Evolutionary conservation across 1,139 yeast species (phyloP).

Genomic region (Hansenula lynferdii): DNA sequence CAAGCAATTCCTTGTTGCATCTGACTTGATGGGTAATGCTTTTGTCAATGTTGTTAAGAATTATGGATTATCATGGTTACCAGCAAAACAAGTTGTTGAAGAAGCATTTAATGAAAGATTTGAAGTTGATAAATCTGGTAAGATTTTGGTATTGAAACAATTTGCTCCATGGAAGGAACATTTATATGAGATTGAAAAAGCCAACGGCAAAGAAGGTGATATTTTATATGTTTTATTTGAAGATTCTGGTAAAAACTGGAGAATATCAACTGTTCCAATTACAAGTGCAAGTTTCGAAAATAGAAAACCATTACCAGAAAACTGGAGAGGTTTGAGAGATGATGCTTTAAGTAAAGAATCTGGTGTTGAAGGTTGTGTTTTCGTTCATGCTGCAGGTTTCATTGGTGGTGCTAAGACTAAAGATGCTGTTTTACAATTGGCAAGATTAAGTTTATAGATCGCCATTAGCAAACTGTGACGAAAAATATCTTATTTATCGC

Average conservation of each 20-base stretch:
- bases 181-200: conserved; percentile 68
- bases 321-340: conserved; percentile 93
- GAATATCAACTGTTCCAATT: conserved; percentile 87
- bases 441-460: conserved; percentile 44
- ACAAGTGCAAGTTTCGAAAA: conserved; percentile 73
- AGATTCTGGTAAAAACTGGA: conserved; percentile 72
- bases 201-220: conserved; percentile 45
- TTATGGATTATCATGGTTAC: conserved; percentile 86
- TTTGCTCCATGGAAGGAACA: conserved; percentile 97
- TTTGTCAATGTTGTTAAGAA: conserved; percentile 65
- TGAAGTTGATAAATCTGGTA: conserved; percentile 57
- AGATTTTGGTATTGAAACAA: conserved; percentile 62
- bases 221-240: conserved; percentile 76
- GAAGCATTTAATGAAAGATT: conserved; percentile 57
- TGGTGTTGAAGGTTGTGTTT: conserved; percentile 82
- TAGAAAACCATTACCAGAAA: conserved; percentile 82
- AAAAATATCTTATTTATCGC: neutral
- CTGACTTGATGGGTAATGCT: conserved; percentile 76
- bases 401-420: conserved; percentile 88
- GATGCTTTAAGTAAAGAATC: conserved; percentile 65
- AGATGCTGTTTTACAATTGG: conserved; percentile 76
- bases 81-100: conserved; percentile 76
- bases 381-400: conserved; percentile 95
- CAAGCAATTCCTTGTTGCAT: conserved; percentile 61
- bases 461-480: neutral